Conservation (phyloP, 1,139 yeast species). For the Suhomyces wounanorum region DNA sequence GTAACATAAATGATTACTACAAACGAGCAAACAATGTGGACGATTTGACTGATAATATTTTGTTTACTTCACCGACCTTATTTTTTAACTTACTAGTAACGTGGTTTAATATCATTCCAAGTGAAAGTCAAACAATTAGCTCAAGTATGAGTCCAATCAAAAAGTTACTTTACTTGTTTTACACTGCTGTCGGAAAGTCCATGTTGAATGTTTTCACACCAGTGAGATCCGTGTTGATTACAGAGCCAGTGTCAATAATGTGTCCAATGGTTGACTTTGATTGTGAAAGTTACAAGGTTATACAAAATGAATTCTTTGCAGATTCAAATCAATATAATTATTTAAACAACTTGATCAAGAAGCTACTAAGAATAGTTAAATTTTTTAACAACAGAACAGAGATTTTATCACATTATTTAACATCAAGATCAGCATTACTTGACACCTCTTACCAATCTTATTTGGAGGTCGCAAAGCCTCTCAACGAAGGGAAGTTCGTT, state of each 20-base stretch:
- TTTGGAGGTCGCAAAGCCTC: slow-evolving; percentile 17
- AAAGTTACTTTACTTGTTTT: slow-evolving; percentile 38
- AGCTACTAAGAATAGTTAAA: slow-evolving; percentile 28
- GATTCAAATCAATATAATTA: slow-evolving; percentile 12
- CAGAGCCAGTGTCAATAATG: slow-evolving; percentile 38
- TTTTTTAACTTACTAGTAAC: slow-evolving; percentile 35
- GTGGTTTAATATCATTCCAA: slow-evolving; percentile 42
- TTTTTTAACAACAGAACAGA: slow-evolving; percentile 33
- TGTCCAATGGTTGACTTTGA: slow-evolving; percentile 36
- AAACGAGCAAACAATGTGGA: slow-evolving; percentile 18
- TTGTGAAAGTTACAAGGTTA: slow-evolving; percentile 25
- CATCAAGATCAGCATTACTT: slow-evolving; percentile 23
- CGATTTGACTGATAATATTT: slow-evolving; percentile 20
- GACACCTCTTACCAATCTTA: slow-evolving; percentile 19
- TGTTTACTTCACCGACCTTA: slow-evolving; percentile 28
- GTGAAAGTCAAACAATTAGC: slow-evolving; percentile 35
- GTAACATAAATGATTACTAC: slow-evolving; percentile 28
- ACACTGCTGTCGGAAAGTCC: slow-evolving; percentile 37
- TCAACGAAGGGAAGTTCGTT: slow-evolving; percentile 5
- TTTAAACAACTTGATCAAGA: slow-evolving; percentile 18
- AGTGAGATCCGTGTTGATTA: slow-evolving; percentile 34
- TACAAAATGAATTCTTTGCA: slow-evolving; percentile 9
- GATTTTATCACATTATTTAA: slow-evolving; percentile 29
- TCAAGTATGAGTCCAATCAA: slow-evolving; percentile 32
- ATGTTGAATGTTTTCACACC: slow-evolving; percentile 37